A percentile compares a stretch with the other conserved stretches of the same genome.
Conservation (phyloP, 495 filamentous ascomycete genomes). For the Mycothermus thermophilus region DNA sequence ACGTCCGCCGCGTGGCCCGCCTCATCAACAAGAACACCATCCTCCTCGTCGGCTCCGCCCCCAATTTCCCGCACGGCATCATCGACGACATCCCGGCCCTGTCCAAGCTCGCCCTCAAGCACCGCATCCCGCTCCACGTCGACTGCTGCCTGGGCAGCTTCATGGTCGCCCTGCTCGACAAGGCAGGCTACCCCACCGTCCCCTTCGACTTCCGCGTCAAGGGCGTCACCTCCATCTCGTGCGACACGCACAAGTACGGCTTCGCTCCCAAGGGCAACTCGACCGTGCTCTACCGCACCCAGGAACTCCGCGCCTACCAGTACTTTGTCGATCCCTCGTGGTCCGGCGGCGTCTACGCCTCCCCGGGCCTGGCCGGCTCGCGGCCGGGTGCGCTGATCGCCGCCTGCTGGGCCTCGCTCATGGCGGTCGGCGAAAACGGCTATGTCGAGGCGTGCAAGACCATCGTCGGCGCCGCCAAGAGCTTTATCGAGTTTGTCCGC, state of each 20-base stretch:
- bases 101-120: conserved; percentile 66
- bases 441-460: conserved; percentile 73
- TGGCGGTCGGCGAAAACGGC: conserved; percentile 76
- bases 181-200: conserved; percentile 74
- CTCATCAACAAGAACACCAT: conserved; percentile 95
- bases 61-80: conserved; percentile 96
- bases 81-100: conserved; percentile 85
- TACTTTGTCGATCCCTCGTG: conserved; percentile 95
- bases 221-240: conserved; percentile 87
- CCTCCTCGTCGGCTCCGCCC: conserved; percentile 85
- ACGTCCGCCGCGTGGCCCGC: conserved; percentile 58
- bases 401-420: conserved; percentile 80
- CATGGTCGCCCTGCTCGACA: conserved; percentile 77
- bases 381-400: conserved; percentile 89
- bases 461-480: conserved; percentile 79
- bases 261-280: conserved; percentile 97
- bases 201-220: conserved; percentile 88
- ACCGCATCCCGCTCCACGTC: conserved; percentile 78
- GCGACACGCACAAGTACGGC: conserved; percentile 98
- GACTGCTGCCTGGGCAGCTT: conserved; percentile 97
- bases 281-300: conserved; percentile 76
- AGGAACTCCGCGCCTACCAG: conserved; percentile 65
- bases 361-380: conserved; percentile 77
- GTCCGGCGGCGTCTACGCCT: conserved; percentile 93
- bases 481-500: conserved; percentile 62